Evolutionary conservation across 2,329 filamentous ascomycete genomes (phyloP).

Genomic region (Verruconis gallopava): DNA sequence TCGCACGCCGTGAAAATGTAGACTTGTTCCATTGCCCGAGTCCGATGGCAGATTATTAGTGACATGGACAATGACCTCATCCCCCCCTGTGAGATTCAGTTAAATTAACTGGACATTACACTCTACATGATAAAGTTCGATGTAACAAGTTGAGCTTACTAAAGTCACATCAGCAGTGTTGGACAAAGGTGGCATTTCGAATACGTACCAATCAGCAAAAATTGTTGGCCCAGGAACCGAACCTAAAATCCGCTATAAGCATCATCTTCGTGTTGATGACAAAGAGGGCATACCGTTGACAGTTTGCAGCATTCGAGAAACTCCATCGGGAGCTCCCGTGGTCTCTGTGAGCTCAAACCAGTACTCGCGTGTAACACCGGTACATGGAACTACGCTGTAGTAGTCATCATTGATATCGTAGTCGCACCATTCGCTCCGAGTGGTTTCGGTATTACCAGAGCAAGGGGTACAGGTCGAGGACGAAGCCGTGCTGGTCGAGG

Average conservation of each 20-base stretch:
- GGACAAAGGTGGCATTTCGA: no score
- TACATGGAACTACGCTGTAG: constrained; percentile 7
- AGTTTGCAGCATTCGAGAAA: constrained; percentile 11
- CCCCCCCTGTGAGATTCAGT: no score
- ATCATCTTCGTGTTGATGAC: no score
- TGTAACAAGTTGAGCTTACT: constrained; percentile 22
- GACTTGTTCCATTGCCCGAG: constrained; percentile 9
- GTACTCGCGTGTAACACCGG: constrained; percentile 8
- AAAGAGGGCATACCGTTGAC: constrained; percentile 10
- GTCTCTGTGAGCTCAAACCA: constrained; percentile 8
- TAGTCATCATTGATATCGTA: constrained; percentile 9
- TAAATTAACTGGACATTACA: no score
- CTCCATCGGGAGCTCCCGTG: constrained; percentile 10
- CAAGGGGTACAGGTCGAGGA: constrained; percentile 14
- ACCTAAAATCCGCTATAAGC: no score
- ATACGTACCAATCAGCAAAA: constrained; percentile 9
- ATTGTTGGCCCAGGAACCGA: constrained; percentile 10
- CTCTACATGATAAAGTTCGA: no score
- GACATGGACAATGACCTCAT: constrained; percentile 9
- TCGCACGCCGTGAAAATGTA: constrained; percentile 11
- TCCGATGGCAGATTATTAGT: constrained; percentile 6
- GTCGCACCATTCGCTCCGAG: constrained; percentile 14
- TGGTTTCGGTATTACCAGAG: constrained; percentile 20
- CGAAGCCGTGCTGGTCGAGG: constrained; percentile 2
- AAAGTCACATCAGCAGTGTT: no score